These are phyloP conservation scores for Nepenthes gracilis DNA, from an alignment of 148 eudicot species.

Conservation along the genomic window DNA sequence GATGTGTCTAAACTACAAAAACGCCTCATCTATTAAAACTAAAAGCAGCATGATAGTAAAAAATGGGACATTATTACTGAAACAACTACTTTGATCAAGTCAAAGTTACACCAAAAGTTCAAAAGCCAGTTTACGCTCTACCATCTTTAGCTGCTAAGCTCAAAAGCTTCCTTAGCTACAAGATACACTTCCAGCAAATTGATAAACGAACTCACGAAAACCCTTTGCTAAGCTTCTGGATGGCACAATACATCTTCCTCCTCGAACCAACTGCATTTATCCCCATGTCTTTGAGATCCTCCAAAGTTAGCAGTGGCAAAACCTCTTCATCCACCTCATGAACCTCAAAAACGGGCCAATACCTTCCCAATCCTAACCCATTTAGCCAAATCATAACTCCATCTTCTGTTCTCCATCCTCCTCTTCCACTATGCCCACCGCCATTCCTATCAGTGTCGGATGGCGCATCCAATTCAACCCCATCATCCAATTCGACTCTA, in stretches of 20 bases:
- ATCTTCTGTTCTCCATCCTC: slow-evolving; percentile 17
- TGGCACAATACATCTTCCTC: slow-evolving; percentile 51
- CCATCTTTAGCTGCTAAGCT: slow-evolving; percentile 12
- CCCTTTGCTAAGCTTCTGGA: slow-evolving; percentile 56
- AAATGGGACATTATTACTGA: not conserved
- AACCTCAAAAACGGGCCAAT: slow-evolving; percentile 48
- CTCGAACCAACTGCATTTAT: slow-evolving; percentile 67
- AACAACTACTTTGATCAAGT: not conserved
- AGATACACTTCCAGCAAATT: not conserved
- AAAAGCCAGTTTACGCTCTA: not conserved
- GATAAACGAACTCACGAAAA: slow-evolving; percentile 22
- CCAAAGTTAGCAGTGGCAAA: slow-evolving; percentile 58
- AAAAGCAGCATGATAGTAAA: not conserved
- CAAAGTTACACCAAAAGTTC: not conserved
- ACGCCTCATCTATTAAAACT: not conserved
- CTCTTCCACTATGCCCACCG: slow-evolving; percentile 13
- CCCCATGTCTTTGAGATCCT: slow-evolving; percentile 79
- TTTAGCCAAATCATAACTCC: slow-evolving; percentile 54
- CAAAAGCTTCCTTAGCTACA: not conserved
- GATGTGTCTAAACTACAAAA: not conserved
- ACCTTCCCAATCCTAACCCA: slow-evolving; percentile 44
- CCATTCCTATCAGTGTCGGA: slow-evolving; percentile 19
- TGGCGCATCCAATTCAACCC: slow-evolving; percentile 26
- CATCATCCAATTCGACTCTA: slow-evolving; percentile 8
- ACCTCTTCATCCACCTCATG: slow-evolving; percentile 77